phyloP scores from a whole-genome alignment of 495 filamentous ascomycete genomes.

The Aspergillus bertholletiae region DNA sequence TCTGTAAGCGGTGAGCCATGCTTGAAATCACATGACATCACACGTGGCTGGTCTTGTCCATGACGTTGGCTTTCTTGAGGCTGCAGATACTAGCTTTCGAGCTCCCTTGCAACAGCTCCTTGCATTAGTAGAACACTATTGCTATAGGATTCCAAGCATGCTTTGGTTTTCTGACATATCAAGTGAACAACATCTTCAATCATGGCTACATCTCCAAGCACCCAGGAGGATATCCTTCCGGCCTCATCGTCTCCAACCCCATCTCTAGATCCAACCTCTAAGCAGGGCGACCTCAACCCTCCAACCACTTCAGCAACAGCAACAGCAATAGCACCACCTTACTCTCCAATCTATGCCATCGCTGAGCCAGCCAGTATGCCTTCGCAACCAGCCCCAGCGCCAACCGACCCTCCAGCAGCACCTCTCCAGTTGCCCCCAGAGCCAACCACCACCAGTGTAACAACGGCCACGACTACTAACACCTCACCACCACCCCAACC shows the following conservation, averaged over 20 bases:
- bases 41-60: neutral
- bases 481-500: constrained; percentile 58
- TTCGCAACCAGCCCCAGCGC: constrained; percentile 11
- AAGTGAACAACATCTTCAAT: neutral
- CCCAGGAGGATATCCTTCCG: constrained; percentile 26
- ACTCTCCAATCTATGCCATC: constrained; percentile 42
- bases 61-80: constrained; percentile 11
- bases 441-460: constrained; percentile 14
- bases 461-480: constrained; percentile 19
- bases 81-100: neutral
- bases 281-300: neutral
- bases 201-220: neutral
- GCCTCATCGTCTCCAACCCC: constrained; percentile 33
- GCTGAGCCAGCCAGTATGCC: constrained; percentile 40
- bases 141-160: neutral
- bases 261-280: constrained; percentile 19
- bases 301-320: constrained; percentile 19
- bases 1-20: neutral
- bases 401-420: constrained; percentile 17
- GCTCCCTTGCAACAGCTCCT: neutral
- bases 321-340: constrained; percentile 35
- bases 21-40: neutral
- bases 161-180: neutral
- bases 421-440: constrained; percentile 9
- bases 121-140: constrained; percentile 16